phyloP scores from a whole-genome alignment of 495 filamentous ascomycete species.

The Aspergillus biplanus region DNA sequence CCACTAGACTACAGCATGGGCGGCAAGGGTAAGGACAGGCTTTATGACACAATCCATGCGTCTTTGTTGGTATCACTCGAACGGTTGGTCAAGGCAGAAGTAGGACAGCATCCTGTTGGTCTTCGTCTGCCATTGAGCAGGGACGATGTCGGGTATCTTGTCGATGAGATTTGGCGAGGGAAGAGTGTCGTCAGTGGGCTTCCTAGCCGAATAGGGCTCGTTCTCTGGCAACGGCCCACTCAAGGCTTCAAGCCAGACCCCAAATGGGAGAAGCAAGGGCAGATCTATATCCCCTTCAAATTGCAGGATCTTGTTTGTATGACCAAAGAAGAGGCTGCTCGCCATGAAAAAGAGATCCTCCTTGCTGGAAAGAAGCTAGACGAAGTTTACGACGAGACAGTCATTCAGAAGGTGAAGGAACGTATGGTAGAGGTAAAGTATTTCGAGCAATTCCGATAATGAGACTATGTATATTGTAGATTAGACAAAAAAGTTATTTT shows the following conservation, averaged over 20 bases:
- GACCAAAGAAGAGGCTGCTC: conserved; percentile 64
- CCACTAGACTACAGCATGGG: conserved; percentile 78
- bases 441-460: conserved; percentile 19
- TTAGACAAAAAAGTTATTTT: neutral
- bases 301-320: conserved; percentile 84
- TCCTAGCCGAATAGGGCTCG: conserved; percentile 72
- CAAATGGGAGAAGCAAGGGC: conserved; percentile 57
- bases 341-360: conserved; percentile 23
- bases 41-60: conserved; percentile 81
- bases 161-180: conserved; percentile 88
- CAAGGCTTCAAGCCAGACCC: conserved; percentile 50
- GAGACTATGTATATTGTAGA: conserved; percentile 5
- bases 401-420: conserved; percentile 19
- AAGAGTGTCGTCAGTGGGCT: conserved; percentile 83
- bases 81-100: conserved; percentile 60
- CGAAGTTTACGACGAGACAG: conserved; percentile 13
- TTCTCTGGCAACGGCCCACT: conserved; percentile 71
- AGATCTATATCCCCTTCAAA: conserved; percentile 66
- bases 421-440: conserved; percentile 19
- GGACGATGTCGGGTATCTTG: conserved; percentile 80
- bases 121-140: conserved; percentile 76
- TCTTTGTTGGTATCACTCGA: conserved; percentile 77
- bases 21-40: conserved; percentile 81
- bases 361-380: conserved; percentile 20
- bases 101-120: conserved; percentile 65